phyloP scores from a whole-genome alignment of 441 rosid genomes.

The Adansonia madagascariensis region DNA sequence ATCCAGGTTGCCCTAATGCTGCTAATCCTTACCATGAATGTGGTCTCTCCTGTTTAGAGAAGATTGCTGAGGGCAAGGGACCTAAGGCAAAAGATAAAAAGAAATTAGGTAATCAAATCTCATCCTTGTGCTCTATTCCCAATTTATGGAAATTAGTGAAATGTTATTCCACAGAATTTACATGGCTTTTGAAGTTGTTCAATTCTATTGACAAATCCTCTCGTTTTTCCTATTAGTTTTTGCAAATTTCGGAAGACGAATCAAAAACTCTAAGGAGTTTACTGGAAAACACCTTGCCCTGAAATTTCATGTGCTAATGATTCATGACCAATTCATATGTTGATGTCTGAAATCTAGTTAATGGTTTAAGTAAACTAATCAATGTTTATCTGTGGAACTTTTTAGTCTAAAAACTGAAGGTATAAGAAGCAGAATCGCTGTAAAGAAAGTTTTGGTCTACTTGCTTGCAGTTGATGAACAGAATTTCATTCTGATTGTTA shows the following conservation, averaged over 20 bases:
- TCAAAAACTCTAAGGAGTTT: neutral
- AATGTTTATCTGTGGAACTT: neutral
- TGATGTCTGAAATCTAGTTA: neutral
- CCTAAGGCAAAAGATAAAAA: conserved; percentile 50
- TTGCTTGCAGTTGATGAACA: neutral
- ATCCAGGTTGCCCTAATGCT: conserved; percentile 67
- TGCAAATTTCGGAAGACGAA: neutral
- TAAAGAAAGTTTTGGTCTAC: neutral
- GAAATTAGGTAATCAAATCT: conserved; percentile 49
- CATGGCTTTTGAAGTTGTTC: neutral
- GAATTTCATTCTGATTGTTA: neutral
- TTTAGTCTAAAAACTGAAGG: neutral
- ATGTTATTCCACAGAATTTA: neutral
- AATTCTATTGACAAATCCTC: neutral
- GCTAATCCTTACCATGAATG: conserved; percentile 88
- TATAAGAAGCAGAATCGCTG: neutral
- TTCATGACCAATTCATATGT: neutral
- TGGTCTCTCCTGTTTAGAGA: conserved; percentile 65
- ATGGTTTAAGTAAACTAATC: conserved; percentile 1
- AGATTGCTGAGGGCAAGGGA: conserved; percentile 52
- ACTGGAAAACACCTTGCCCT: neutral
- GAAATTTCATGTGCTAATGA: neutral
- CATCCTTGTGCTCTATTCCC: neutral
- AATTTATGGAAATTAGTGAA: neutral
- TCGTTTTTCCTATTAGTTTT: neutral